Conservation (phyloP, 129 eudicot genomes). For the Helichrysum umbraculigerum region DNA sequence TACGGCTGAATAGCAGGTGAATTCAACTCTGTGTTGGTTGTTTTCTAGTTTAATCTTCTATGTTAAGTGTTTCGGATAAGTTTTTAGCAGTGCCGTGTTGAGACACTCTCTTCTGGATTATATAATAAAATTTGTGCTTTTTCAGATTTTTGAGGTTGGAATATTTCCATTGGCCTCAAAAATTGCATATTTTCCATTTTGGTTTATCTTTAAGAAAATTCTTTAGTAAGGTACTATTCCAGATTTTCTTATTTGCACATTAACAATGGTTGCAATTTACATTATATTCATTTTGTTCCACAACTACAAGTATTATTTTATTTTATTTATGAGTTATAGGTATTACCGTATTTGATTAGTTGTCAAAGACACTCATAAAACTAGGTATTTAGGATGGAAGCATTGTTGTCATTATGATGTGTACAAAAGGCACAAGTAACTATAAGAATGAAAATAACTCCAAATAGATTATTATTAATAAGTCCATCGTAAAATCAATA, state of each 20-base stretch:
- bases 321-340: no score
- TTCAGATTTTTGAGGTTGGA: background rate
- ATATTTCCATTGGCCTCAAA: background rate
- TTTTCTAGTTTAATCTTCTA: background rate
- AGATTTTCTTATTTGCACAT: background rate
- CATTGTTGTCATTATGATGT: no score
- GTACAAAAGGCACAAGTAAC: no score
- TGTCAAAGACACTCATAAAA: background rate
- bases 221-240: background rate
- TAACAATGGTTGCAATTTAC: no score
- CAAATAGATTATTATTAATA: no score
- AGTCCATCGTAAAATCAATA: no score
- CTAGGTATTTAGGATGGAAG: background rate
- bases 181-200: background rate
- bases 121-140: no score
- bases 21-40: background rate
- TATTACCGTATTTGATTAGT: no score
- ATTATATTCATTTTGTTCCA: no score
- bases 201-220: background rate
- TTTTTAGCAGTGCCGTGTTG: background rate
- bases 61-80: background rate
- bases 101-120: background rate
- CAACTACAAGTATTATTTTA: no score
- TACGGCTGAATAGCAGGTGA: constrained; percentile 86
- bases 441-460: no score